A percentile compares a stretch with the other conserved stretches of the same genome.
phyloP scores from a whole-genome alignment of 768 basidiomycete species.

The Leccinum subtestaceum region DNA sequence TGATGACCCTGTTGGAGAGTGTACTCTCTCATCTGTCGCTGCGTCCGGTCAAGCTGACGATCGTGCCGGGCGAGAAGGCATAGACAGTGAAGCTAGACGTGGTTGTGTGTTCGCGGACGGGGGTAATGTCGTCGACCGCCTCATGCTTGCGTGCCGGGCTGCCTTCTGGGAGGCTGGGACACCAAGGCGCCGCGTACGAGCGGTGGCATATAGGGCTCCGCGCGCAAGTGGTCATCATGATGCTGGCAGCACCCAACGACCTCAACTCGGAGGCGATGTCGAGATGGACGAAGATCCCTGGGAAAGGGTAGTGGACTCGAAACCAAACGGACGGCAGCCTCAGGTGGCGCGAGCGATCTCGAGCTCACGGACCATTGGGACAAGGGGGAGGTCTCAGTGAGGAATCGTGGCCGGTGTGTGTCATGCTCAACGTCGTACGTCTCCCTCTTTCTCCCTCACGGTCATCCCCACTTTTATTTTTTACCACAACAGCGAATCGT shows the following conservation, averaged over 20 bases:
- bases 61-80: conserved; percentile 57
- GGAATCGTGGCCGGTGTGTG: too few relatives aligned
- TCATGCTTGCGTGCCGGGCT: conserved; percentile 76
- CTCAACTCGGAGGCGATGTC: conserved; percentile 22
- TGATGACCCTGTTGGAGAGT: conserved; percentile 58
- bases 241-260: too few relatives aligned
- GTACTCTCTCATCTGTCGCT: conserved; percentile 63
- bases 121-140: conserved; percentile 72
- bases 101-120: conserved; percentile 64
- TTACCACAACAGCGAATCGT: conserved; percentile 8
- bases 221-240: conserved; percentile 24
- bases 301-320: conserved; percentile 55
- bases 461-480: not conserved
- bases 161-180: conserved; percentile 72
- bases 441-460: not conserved
- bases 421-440: conserved; percentile 76
- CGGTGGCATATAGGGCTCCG: conserved; percentile 61
- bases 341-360: conserved; percentile 63
- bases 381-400: too few relatives aligned
- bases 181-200: conserved; percentile 71
- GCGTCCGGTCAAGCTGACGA: conserved; percentile 63
- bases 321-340: conserved; percentile 39
- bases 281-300: conserved; percentile 46
- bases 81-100: conserved; percentile 79
- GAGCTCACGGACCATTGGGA: conserved; percentile 23